phyloP scores from a whole-genome alignment of 768 basidiomycete species.

The Lyophyllum atratum region DNA sequence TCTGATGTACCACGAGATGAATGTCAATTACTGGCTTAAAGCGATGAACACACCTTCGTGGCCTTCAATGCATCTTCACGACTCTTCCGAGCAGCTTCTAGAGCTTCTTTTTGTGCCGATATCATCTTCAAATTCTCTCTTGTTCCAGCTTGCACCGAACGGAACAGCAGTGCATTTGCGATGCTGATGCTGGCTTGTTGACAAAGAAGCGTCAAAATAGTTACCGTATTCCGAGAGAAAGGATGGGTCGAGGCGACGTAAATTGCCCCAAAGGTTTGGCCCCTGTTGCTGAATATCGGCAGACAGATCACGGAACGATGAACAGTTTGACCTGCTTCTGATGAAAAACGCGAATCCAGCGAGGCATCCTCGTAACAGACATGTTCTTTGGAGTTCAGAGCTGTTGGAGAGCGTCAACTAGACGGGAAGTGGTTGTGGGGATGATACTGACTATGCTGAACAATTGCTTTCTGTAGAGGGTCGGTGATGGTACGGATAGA shows the following conservation, averaged over 20 bases:
- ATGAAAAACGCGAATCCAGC: slow-evolving; percentile 65
- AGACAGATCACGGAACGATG: slow-evolving; percentile 67
- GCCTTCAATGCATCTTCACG: slow-evolving; percentile 75
- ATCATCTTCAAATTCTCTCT: slow-evolving; percentile 79
- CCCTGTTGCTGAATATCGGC: slow-evolving; percentile 73
- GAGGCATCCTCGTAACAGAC: slow-evolving; percentile 63
- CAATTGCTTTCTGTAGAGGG: slow-evolving; percentile 66
- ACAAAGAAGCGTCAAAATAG: slow-evolving; percentile 62
- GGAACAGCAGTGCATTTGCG: slow-evolving; percentile 72
- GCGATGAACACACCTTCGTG: slow-evolving; percentile 52
- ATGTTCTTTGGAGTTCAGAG: slow-evolving; percentile 65
- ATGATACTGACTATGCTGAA: slow-evolving; percentile 56
- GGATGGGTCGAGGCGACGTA: slow-evolving; percentile 68
- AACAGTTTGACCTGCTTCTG: slow-evolving; percentile 62
- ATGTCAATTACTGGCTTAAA: not conserved
- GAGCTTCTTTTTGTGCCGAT: slow-evolving; percentile 64
- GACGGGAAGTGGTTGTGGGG: not conserved
- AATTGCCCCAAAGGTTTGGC: slow-evolving; percentile 73
- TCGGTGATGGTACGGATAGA: slow-evolving; percentile 60
- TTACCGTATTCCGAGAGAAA: slow-evolving; percentile 61
- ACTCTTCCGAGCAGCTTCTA: slow-evolving; percentile 70
- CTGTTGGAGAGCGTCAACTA: slow-evolving; percentile 31
- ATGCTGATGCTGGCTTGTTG: slow-evolving; percentile 80
- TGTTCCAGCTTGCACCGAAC: slow-evolving; percentile 73
- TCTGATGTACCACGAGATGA: slow-evolving; percentile 37